Base-by-base conservation (phyloP, 1,284 basidiomycete genomes). In the Ustilago nuda region DNA sequence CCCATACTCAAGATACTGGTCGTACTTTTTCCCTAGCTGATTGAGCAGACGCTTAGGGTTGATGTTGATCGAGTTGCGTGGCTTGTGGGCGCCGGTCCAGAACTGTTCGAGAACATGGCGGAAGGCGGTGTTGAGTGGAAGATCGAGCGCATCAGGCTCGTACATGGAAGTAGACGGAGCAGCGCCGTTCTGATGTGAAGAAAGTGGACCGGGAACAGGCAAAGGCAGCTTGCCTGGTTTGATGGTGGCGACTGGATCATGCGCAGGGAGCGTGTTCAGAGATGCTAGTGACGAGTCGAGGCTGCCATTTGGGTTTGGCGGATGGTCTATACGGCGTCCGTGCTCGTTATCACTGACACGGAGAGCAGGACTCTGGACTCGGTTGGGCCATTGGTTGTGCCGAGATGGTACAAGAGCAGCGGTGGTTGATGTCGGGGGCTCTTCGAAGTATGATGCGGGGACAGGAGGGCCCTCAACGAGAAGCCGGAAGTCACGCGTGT, bases 1-100 rank as follows among this genome's bases (percentile, higher is more conserved):
- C 59, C 86, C 82, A 56, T 87, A 87, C 81, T 95, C 94, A 55
- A 93, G 90, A 83, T 96, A 98, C 81, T 98, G 95, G 79, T 94
- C 93, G 84, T 95, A 93, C 87, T 96, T 96, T 76, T 89, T 88
- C 1, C 93, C 92, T 27, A 97, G 88, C 30, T 90, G 89, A 27
- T 88, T 86, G 15, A 96, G 87, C 45, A 95, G 85, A 33, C 89
- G 70, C 60, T 85, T 86, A 7, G 86, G 85, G 48, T 85, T 86
- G 80, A 86, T 56, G n/a, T 79, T 65, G 68, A 61, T 27, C 33
- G 73, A 70, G 35, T 53, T 43, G 45, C 64, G 64, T 23, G 61
- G 27, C 56, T 60, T 62, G 66, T 60, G 60, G 9, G n/a, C 52
- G 33, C 78, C 68, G 35, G 58, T 50, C 80, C 80, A 82, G 27